Conservation (phyloP, 306 rosid genomes). For the Macrotyloma uniflorum region DNA sequence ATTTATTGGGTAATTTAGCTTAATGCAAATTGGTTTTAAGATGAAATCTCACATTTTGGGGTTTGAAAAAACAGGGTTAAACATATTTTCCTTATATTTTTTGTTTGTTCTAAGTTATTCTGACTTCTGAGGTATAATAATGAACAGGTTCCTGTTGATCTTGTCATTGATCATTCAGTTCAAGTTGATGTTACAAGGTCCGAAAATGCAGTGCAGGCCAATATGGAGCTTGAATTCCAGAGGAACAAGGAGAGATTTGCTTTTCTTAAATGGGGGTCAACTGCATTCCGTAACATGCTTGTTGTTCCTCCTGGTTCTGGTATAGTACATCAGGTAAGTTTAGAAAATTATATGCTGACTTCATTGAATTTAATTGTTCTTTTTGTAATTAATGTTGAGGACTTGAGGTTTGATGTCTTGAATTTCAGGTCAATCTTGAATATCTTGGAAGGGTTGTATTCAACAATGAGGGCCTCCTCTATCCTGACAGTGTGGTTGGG, state of each 20-base stretch:
- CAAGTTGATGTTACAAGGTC: slow-evolving; percentile 95
- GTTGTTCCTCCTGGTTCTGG: slow-evolving; percentile 99
- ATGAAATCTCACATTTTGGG: neutral
- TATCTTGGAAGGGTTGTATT: slow-evolving; percentile 98
- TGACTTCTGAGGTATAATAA: slow-evolving; percentile 11
- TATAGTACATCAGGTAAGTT: slow-evolving; percentile 94
- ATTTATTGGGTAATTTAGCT: no score
- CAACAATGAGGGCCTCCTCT: slow-evolving; percentile 84
- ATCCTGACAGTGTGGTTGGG: slow-evolving; percentile 99
- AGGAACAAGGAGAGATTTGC: slow-evolving; percentile 98
- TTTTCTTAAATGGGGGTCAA: slow-evolving; percentile 97
- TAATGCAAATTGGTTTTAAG: no score
- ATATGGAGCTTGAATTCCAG: slow-evolving; percentile 94
- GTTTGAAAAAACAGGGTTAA: neutral
- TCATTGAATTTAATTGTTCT: slow-evolving; percentile 3
- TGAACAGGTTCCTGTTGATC: slow-evolving; percentile 96
- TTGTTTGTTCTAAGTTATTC: slow-evolving; percentile 33
- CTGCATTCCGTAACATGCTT: slow-evolving; percentile 93
- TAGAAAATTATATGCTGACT: slow-evolving; percentile 8
- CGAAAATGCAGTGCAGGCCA: slow-evolving; percentile 96
- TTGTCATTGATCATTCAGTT: slow-evolving; percentile 96
- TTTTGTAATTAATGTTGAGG: neutral
- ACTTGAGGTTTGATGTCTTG: slow-evolving; percentile 23
- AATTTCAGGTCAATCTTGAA: slow-evolving; percentile 91
- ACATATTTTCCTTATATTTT: neutral